These are phyloP conservation scores for Tulasnella sp. DNA, from an alignment of 768 basidiomycete genomes.

Conservation along the genomic window DNA sequence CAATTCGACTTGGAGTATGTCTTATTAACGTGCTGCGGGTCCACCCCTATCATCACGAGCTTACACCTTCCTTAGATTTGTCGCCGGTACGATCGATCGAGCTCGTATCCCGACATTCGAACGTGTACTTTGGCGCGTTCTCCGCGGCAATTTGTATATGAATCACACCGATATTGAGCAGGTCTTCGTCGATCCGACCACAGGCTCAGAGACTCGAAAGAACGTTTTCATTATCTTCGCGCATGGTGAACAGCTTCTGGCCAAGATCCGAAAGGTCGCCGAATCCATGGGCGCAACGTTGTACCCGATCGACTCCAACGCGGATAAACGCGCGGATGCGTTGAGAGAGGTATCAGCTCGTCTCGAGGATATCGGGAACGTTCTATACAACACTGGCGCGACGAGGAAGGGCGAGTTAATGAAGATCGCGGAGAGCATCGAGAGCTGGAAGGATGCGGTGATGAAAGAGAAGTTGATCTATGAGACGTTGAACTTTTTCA, in stretches of 20 bases:
- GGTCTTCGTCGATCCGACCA: conserved; percentile 80
- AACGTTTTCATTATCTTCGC: conserved; percentile 99
- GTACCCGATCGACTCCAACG: conserved; percentile 91
- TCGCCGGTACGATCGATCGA: conserved; percentile 94
- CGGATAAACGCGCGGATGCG: conserved; percentile 83
- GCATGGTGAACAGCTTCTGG: conserved; percentile 81
- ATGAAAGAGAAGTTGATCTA: conserved; percentile 93
- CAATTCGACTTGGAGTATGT: conserved; percentile 85
- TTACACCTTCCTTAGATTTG: conserved; percentile 48
- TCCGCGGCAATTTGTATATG: conserved; percentile 98
- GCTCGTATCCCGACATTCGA: conserved; percentile 87
- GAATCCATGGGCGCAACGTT: conserved; percentile 98
- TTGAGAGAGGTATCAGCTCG: conserved; percentile 80
- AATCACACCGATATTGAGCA: conserved; percentile 93
- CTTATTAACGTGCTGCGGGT: conserved; percentile 1
- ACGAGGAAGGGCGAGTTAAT: conserved; percentile 75
- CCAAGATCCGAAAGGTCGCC: conserved; percentile 95
- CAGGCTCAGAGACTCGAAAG: conserved; percentile 79
- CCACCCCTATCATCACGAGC: neutral
- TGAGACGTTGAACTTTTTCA: conserved; percentile 90
- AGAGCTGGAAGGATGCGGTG: conserved; percentile 90
- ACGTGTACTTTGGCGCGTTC: conserved; percentile 93
- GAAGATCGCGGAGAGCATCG: conserved; percentile 72
- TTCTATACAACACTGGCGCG: conserved; percentile 79
- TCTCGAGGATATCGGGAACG: conserved; percentile 82